phyloP scores from a whole-genome alignment of 441 rosid species.

The Populus tomentosa region DNA sequence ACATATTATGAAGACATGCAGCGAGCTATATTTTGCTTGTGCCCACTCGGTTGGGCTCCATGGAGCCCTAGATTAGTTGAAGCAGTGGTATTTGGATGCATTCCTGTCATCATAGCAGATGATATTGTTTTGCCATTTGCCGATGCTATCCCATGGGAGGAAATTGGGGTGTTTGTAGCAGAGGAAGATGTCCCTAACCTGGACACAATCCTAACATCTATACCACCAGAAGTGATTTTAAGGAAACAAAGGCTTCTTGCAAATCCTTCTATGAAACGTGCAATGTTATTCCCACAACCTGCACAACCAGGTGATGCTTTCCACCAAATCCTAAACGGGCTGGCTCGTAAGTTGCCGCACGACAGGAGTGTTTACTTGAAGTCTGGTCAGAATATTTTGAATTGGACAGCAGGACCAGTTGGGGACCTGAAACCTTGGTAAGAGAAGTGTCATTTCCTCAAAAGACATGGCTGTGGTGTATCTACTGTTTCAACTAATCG shows the following conservation, averaged over 20 bases:
- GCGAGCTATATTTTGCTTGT: constrained; percentile 76
- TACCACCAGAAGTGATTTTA: too few relatives aligned
- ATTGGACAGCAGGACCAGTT: constrained; percentile 85
- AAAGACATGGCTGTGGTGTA: not conserved
- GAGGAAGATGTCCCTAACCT: constrained; percentile 78
- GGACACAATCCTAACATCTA: constrained; percentile 75
- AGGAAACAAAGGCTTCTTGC: constrained; percentile 89
- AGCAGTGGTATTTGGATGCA: constrained; percentile 95
- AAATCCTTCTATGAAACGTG: constrained; percentile 81
- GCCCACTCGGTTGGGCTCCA: constrained; percentile 97
- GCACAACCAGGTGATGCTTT: constrained; percentile 85
- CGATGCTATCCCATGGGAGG: constrained; percentile 95
- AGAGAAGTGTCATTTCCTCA: not conserved
- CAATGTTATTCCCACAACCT: constrained; percentile 91
- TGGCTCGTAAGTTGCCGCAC: constrained; percentile 81
- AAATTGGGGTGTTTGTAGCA: constrained; percentile 76
- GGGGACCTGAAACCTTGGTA: constrained; percentile 90
- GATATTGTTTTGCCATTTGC: constrained; percentile 89
- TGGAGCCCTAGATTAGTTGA: constrained; percentile 98
- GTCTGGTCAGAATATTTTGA: constrained; percentile 48
- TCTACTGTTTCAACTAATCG: not conserved
- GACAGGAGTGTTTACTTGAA: constrained; percentile 40
- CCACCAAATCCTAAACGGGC: constrained; percentile 83
- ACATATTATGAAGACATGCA: constrained; percentile 98
- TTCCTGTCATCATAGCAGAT: constrained; percentile 91